Percentiles rank a stretch among this genome's conserved stretches.
These are phyloP conservation scores for Colletotrichum salicis DNA, from an alignment of 2,329 filamentous ascomycete species.

Conservation along the genomic window DNA sequence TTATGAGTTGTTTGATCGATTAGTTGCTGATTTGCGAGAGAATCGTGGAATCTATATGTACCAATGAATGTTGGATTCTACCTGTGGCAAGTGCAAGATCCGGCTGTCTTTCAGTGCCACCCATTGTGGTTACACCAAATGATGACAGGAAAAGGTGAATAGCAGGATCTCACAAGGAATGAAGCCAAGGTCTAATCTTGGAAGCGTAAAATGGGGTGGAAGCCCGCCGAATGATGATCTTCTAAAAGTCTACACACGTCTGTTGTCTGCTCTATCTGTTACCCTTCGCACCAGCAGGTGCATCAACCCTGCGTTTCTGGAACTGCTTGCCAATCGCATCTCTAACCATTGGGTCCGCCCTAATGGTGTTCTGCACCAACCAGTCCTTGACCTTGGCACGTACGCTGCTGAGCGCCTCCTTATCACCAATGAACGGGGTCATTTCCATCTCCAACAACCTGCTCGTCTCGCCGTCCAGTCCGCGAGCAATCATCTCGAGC, in stretches of 20 bases:
- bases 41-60: fast-evolving
- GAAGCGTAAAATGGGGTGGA: background rate
- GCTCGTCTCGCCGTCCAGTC: constrained; percentile 75
- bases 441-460: constrained; percentile 81
- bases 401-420: constrained; percentile 70
- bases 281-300: constrained; percentile 69
- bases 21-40: too few species aligned
- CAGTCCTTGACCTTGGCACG: constrained; percentile 83
- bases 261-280: constrained; percentile 49
- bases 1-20: background rate
- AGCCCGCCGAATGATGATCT: background rate
- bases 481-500: constrained; percentile 68
- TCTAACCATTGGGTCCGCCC: constrained; percentile 82
- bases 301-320: constrained; percentile 69
- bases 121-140: background rate
- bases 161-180: background rate
- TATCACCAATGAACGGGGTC: constrained; percentile 82
- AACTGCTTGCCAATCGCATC: constrained; percentile 79
- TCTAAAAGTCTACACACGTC: background rate
- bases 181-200: background rate
- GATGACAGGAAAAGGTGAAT: background rate
- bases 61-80: background rate
- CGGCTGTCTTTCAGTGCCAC: too few species aligned
- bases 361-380: constrained; percentile 86
- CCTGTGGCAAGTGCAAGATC: too few species aligned